Evolutionary conservation across 208 protist species (phyloP).

Genomic region (Perkinsela sp.): DNA sequence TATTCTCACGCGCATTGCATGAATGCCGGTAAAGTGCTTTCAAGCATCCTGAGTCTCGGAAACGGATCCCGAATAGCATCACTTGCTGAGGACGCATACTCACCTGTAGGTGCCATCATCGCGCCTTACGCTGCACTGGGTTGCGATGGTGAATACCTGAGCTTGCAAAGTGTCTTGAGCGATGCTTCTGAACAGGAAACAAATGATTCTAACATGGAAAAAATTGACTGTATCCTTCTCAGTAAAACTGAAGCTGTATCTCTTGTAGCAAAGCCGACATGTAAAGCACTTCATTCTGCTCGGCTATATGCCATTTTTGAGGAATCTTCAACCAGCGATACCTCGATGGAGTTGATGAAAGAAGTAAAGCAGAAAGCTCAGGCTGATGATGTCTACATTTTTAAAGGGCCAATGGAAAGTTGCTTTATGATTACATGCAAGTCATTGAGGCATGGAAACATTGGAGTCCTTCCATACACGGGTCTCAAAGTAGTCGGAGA

Average conservation of each 20-base stretch:
- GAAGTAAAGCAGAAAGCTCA: constrained; percentile 27
- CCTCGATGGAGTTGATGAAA: constrained; percentile 27
- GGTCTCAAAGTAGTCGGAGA: constrained; percentile 60
- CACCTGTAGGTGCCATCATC: constrained; percentile 47
- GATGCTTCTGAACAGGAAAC: constrained; percentile 59
- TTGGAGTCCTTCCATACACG: constrained; percentile 38
- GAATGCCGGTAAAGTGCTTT: constrained; percentile 56
- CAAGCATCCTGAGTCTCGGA: constrained; percentile 35
- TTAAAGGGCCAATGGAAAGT: constrained; percentile 46
- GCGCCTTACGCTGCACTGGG: constrained; percentile 53
- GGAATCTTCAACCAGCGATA: constrained; percentile 17
- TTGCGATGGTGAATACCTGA: constrained; percentile 41
- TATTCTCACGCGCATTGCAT: constrained; percentile 59
- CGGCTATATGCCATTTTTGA: constrained; percentile 53
- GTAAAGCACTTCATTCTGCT: constrained; percentile 49
- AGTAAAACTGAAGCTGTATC: constrained; percentile 44
- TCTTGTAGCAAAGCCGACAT: constrained; percentile 50
- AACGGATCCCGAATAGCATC: constrained; percentile 55
- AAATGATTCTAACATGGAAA: constrained; percentile 60
- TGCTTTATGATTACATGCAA: constrained; percentile 40
- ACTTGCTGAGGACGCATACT: constrained; percentile 53
- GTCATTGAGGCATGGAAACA: constrained; percentile 22
- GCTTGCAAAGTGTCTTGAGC: constrained; percentile 56
- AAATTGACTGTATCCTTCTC: constrained; percentile 38
- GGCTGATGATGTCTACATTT: constrained; percentile 58